Conservation (phyloP, 345 rosid species). For the Salix koriyanagi region DNA sequence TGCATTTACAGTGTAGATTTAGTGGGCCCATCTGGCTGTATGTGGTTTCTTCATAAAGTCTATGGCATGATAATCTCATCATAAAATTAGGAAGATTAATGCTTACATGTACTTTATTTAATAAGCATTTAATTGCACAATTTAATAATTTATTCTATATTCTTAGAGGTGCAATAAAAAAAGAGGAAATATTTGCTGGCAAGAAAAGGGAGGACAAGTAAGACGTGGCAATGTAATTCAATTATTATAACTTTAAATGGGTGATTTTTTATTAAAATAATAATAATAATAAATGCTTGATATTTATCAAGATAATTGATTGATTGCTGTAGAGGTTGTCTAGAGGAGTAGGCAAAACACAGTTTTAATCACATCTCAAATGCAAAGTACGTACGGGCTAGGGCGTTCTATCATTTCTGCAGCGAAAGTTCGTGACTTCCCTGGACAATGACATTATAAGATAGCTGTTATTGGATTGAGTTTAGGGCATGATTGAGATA, state of each 20-base stretch:
- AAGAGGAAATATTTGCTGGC: background rate
- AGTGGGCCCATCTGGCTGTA: slow-evolving; percentile 12
- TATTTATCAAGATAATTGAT: too few species aligned
- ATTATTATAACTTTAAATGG: too few species aligned
- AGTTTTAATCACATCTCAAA: background rate
- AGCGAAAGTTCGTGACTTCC: too few species aligned
- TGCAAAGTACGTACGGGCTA: background rate
- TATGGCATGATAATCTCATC: background rate
- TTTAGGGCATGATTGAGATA: too few species aligned
- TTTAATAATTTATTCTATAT: background rate
- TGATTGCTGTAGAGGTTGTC: too few species aligned
- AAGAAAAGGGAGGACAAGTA: background rate
- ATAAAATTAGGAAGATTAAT: background rate
- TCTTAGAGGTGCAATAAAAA: background rate
- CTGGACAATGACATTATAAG: too few species aligned
- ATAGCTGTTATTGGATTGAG: too few species aligned
- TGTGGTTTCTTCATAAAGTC: background rate
- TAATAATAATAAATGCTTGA: too few species aligned
- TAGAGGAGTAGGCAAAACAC: background rate
- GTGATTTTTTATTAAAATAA: background rate
- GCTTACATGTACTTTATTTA: background rate
- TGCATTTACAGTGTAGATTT: background rate
- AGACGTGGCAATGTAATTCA: too few species aligned
- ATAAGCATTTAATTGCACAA: background rate
- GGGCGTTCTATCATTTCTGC: background rate